Percentiles rank a stretch among this genome's conserved stretches.
phyloP scores from a whole-genome alignment of 2,329 filamentous ascomycete genomes.

The Colletotrichum viniferum region DNA sequence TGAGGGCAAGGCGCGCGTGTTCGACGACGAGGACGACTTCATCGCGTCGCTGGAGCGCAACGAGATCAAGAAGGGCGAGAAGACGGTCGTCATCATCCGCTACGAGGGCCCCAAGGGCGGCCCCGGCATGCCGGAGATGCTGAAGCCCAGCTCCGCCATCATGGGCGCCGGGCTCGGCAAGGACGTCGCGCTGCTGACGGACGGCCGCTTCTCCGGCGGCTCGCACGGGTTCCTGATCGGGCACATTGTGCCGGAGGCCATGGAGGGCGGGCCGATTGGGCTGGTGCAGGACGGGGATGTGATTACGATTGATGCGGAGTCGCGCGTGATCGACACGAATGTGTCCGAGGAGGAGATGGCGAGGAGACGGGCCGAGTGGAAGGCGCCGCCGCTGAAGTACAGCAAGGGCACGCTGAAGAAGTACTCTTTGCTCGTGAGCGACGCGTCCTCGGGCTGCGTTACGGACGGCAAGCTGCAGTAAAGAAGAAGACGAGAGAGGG shows the following conservation, averaged over 20 bases:
- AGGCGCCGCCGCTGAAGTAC: slow-evolving; percentile 62
- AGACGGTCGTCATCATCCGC: slow-evolving; percentile 88
- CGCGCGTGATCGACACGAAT: slow-evolving; percentile 69
- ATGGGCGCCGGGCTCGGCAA: slow-evolving; percentile 87
- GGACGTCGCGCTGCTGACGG: slow-evolving; percentile 76
- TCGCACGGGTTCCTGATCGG: slow-evolving; percentile 88
- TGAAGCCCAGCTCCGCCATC: slow-evolving; percentile 90
- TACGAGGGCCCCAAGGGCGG: slow-evolving; percentile 95
- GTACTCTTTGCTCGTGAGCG: slow-evolving; percentile 65
- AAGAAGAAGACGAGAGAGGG: not conserved
- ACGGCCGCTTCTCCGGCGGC: slow-evolving; percentile 79
- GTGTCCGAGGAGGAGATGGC: slow-evolving; percentile 69
- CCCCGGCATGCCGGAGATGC: slow-evolving; percentile 93
- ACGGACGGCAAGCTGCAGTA: slow-evolving; percentile 47
- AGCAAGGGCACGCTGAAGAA: slow-evolving; percentile 72
- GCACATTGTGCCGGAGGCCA: slow-evolving; percentile 86
- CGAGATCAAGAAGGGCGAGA: slow-evolving; percentile 82
- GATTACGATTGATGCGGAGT: slow-evolving; percentile 83
- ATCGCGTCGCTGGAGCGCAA: slow-evolving; percentile 78
- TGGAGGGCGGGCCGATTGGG: slow-evolving; percentile 83
- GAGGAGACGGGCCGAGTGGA: slow-evolving; percentile 63
- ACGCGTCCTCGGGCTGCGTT: slow-evolving; percentile 64
- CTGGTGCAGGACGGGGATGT: slow-evolving; percentile 81
- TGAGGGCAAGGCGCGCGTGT: slow-evolving; percentile 80
- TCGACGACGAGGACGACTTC: slow-evolving; percentile 82